phyloP scores from a whole-genome alignment of 768 basidiomycete species.

The Lanmaoa rubissima region DNA sequence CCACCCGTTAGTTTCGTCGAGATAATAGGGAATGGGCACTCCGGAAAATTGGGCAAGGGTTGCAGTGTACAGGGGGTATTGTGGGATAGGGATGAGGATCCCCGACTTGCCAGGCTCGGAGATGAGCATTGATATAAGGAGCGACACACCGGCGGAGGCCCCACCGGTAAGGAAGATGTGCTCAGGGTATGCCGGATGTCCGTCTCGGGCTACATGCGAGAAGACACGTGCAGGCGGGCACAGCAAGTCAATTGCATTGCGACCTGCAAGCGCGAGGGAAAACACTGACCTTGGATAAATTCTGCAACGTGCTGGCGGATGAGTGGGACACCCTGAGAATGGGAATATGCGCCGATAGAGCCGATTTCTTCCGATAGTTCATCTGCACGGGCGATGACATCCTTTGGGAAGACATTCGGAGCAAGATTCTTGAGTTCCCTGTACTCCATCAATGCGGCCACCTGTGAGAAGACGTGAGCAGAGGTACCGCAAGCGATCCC shows the following conservation, averaged over 20 bases:
- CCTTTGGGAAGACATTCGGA: conserved; percentile 75
- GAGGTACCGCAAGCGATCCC: not conserved
- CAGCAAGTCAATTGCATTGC: conserved; percentile 4
- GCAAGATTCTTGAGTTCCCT: conserved; percentile 80
- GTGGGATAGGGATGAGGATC: conserved; percentile 94
- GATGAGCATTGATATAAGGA: conserved; percentile 79
- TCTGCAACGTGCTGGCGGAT: conserved; percentile 87
- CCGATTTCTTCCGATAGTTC: conserved; percentile 84
- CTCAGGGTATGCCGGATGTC: conserved; percentile 75
- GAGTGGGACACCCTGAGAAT: conserved; percentile 87
- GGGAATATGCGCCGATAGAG: conserved; percentile 92
- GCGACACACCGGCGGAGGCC: conserved; percentile 91
- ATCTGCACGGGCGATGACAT: conserved; percentile 81
- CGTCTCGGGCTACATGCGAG: conserved; percentile 72
- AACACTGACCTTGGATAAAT: conserved; percentile 75
- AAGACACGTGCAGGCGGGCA: not conserved
- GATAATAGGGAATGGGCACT: conserved; percentile 82
- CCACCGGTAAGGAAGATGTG: conserved; percentile 95
- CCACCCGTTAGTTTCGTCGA: conserved; percentile 83
- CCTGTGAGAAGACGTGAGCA: conserved; percentile 40
- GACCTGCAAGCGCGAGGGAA: not conserved
- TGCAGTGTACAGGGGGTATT: conserved; percentile 97
- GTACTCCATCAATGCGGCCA: conserved; percentile 91
- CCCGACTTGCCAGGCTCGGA: conserved; percentile 58
- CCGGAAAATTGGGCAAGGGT: conserved; percentile 85